These are phyloP conservation scores for Testicularia cyperi DNA, from an alignment of 1,284 basidiomycete species.

Conservation along the genomic window DNA sequence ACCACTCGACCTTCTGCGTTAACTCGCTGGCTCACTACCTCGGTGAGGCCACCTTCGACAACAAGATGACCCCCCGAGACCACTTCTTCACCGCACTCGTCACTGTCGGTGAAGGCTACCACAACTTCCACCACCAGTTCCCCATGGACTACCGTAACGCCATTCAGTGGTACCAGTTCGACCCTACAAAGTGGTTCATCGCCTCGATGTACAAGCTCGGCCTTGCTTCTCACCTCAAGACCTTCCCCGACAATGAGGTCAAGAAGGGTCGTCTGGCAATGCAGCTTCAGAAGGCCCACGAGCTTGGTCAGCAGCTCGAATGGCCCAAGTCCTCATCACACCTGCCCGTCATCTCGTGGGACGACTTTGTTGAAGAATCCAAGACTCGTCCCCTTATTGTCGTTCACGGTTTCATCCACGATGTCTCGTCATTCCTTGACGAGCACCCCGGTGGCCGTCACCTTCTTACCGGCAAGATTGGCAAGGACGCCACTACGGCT, in stretches of 20 bases:
- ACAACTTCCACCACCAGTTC: constrained; percentile 61
- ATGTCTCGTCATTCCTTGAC: constrained; percentile 54
- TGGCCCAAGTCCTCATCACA: constrained; percentile 52
- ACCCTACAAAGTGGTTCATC: constrained; percentile 60
- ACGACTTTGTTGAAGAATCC: constrained; percentile 55
- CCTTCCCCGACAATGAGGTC: constrained; percentile 60
- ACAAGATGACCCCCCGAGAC: constrained; percentile 59
- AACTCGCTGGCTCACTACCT: constrained; percentile 60
- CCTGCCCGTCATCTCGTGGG: constrained; percentile 59
- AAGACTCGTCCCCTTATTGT: constrained; percentile 56
- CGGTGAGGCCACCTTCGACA: constrained; percentile 58
- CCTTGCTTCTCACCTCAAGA: constrained; percentile 56
- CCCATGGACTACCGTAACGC: constrained; percentile 60
- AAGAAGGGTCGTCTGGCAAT: constrained; percentile 57
- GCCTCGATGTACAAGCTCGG: constrained; percentile 45
- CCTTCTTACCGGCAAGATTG: constrained; percentile 51
- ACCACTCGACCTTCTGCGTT: constrained; percentile 60
- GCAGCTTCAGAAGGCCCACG: constrained; percentile 52
- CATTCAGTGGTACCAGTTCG: constrained; percentile 58
- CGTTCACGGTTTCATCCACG: constrained; percentile 58
- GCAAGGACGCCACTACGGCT: constrained; percentile 57
- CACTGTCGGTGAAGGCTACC: constrained; percentile 58
- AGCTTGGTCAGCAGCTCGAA: constrained; percentile 35
- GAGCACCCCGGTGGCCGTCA: constrained; percentile 58
- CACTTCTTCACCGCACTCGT: constrained; percentile 58